These are phyloP conservation scores for Lecanicillium sp. DNA, from an alignment of 2,329 filamentous ascomycete species.

Conservation along the genomic window DNA sequence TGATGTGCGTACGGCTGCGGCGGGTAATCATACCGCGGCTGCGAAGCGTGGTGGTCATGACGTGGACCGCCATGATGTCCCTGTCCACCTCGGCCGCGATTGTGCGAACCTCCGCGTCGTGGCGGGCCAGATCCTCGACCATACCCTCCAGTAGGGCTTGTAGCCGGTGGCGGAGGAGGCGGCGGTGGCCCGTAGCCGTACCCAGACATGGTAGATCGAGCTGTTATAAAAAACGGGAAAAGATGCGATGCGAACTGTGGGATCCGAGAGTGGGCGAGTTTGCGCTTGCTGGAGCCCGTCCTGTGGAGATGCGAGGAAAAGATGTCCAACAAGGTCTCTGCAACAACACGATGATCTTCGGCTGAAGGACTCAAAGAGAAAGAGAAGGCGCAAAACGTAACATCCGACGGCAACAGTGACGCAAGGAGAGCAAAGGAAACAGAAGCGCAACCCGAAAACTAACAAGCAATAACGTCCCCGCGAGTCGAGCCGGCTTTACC, in stretches of 20 bases:
- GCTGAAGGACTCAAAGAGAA: too few relatives aligned
- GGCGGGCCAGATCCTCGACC: conserved; percentile 28
- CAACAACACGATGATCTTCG: neutral
- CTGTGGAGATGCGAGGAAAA: neutral
- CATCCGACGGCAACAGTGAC: neutral
- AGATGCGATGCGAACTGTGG: neutral
- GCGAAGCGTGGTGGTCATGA: conserved; percentile 32
- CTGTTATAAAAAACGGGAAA: neutral
- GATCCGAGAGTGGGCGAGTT: neutral
- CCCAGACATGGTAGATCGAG: conserved; percentile 33
- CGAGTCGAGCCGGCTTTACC: neutral
- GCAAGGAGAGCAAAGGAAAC: too few relatives aligned
- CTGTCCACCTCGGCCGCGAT: conserved; percentile 31
- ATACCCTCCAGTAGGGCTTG: conserved; percentile 30
- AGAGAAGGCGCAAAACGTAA: neutral
- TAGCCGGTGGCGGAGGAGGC: conserved; percentile 43
- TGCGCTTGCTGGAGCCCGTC: conserved; percentile 1
- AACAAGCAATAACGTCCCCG: neutral
- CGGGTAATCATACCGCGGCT: conserved; percentile 38
- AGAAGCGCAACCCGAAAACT: neutral
- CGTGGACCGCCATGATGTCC: conserved; percentile 34
- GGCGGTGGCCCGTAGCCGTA: conserved; percentile 52
- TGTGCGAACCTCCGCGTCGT: conserved; percentile 23
- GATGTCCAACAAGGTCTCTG: neutral
- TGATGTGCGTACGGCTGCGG: conserved; percentile 32